Percentiles rank a stretch among this genome's conserved stretches.
Conservation (phyloP, 768 basidiomycete species). For the Psilocybe tampanensis region DNA sequence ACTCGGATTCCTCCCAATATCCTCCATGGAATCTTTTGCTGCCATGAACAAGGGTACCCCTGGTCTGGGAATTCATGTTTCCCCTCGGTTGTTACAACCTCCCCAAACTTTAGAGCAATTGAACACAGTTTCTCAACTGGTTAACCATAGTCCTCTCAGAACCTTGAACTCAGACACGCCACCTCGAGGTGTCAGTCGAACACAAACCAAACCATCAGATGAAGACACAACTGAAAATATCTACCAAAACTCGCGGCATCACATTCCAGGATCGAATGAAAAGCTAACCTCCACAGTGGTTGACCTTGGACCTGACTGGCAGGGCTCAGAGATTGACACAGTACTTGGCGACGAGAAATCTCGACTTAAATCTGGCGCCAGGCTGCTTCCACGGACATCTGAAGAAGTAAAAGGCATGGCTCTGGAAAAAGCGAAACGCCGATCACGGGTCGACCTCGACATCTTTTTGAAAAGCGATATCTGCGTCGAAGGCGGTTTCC, state of each 20-base stretch:
- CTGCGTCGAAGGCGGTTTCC: slow-evolving; percentile 76
- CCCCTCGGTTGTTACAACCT: background rate
- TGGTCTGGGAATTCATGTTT: slow-evolving; percentile 12
- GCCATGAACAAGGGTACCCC: background rate
- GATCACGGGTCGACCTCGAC: slow-evolving; percentile 81
- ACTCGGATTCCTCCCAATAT: background rate
- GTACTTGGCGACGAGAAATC: slow-evolving; percentile 65
- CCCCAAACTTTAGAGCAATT: background rate
- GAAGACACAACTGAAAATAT: background rate
- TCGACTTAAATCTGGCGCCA: slow-evolving; percentile 55
- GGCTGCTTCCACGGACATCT: slow-evolving; percentile 35
- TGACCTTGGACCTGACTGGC: slow-evolving; percentile 49
- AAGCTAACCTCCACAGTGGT: no score
- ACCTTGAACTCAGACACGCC: no score
- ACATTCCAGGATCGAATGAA: no score
- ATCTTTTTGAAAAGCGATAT: slow-evolving; percentile 74
- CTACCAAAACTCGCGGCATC: no score
- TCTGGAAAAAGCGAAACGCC: slow-evolving; percentile 73
- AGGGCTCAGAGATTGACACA: slow-evolving; percentile 57
- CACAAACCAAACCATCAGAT: no score
- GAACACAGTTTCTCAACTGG: background rate
- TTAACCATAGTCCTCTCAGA: no score
- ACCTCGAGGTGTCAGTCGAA: background rate
- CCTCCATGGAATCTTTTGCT: background rate
- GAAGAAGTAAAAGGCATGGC: slow-evolving; percentile 34